These are phyloP conservation scores for Phytophthora capsici DNA, from an alignment of 352 stramenopile species.

Conservation along the genomic window DNA sequence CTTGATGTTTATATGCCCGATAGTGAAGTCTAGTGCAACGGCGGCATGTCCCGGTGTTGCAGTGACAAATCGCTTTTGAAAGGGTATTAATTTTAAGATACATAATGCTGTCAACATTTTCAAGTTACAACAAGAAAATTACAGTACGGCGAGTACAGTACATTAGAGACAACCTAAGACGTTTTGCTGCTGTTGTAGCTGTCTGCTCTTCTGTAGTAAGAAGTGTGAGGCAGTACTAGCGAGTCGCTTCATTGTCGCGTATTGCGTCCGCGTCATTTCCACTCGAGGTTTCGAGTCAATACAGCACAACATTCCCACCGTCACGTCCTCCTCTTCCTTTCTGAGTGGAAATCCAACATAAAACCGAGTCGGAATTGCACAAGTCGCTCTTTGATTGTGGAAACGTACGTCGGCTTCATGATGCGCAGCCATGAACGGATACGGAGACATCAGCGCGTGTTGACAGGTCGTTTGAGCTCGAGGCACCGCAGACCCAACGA, in stretches of 20 bases:
- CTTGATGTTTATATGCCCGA: slow-evolving; percentile 1
- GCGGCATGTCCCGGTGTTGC: slow-evolving; percentile 18
- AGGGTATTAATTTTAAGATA: too few species aligned
- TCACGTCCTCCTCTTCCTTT: slow-evolving; percentile 3
- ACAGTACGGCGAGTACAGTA: too few species aligned
- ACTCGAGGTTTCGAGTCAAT: slow-evolving; percentile 29
- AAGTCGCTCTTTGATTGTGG: slow-evolving; percentile 34
- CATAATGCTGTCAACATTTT: too few species aligned
- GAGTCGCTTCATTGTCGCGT: slow-evolving; percentile 36
- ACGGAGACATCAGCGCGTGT: slow-evolving; percentile 58
- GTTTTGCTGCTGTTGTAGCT: background rate
- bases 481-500: slow-evolving; percentile 35
- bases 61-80: too few species aligned
- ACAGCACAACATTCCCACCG: slow-evolving; percentile 43
- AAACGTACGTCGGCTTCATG: slow-evolving; percentile 68
- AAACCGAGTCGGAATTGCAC: slow-evolving; percentile 47
- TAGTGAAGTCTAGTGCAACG: slow-evolving; percentile 16
- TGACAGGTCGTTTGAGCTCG: slow-evolving; percentile 62
- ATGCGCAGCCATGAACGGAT: slow-evolving; percentile 54
- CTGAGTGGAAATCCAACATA: slow-evolving; percentile 65
- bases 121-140: too few species aligned
- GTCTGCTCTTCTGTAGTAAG: slow-evolving; percentile 25
- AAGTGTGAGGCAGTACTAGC: slow-evolving; percentile 27
- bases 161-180: too few species aligned
- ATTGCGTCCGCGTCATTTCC: slow-evolving; percentile 39